Evolutionary conservation across 176 grass and related monocot genomes (phyloP), one percentile per base, ranked within the genome.

Genomic region (Tillandsia leiboldiana): DNA sequence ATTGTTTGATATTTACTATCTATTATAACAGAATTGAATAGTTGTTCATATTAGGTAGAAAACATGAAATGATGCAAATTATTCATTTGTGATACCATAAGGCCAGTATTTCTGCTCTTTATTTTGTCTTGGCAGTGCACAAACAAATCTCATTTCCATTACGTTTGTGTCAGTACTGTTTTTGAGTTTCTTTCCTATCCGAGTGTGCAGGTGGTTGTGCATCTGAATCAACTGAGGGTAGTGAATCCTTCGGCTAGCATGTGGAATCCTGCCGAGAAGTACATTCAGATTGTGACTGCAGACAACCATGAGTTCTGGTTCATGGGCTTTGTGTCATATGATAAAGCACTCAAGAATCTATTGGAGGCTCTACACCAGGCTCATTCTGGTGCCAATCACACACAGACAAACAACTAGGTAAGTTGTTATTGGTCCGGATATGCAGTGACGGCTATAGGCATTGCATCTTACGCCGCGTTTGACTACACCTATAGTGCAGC

Each of bases 301-400:
- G 91, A 90, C 48, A 77, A 72, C 73, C 83, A 95, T 69, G 91
- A 95, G 6, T 90, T 95, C 75, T 95, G 91, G 91, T 95, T 90
- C 84, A 87, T 95, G 91, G 91, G 91, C 65, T 95, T 95, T 78
- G 91, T 95, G 2, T 82, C 70, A 63, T 95, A 85, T 75, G 91
- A 95, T 79, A 95, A 95, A 80, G 91, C 91, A 1, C 70, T 95
- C 14, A 85, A 67, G 73, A 84, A 85, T 64, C 76, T 95, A 49
- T 77, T 71, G 7, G 91, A 95, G 12, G 80, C 79, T 4, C 50
- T 90, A 72, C 81, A 79, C 13, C 49, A 61, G 11, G 62, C 66
- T 29, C 53, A 77, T 72, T 53, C 18, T 61, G 33, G 33, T 42
- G 33, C 33, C 33, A 42, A 42, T 42, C 33, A 3, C 33, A 42